Base-by-base conservation (phyloP, 1,284 basidiomycete species). In the Spongispora temasekensis region DNA sequence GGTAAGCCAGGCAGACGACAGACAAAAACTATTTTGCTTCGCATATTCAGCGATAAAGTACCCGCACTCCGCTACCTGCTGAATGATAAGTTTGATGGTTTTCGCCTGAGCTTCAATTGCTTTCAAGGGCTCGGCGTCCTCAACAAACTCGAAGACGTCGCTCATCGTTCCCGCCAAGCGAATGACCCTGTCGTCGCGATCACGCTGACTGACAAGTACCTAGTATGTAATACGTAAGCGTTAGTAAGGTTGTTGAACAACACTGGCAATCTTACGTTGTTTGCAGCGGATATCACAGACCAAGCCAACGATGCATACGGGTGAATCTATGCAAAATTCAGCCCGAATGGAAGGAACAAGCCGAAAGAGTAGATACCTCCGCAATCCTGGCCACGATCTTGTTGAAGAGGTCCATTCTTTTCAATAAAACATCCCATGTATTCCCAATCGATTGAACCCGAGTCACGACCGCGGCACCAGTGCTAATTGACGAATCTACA, bases 11-110 rank as follows among this genome's bases (percentile, higher is more conserved):
- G 25, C 3, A 21, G n/a, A 46, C 1, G 3, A 67, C 69, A 23
- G 1, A 68, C 69, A 69, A 13, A 71, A 70, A 7, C 12, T 64
- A 5, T 60, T 56, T 23, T 65, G 59, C 13, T 61, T 70, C n/a
- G 59, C 54, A 5, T 70, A 68, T 40, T 71, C 66, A 2, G 59
- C 12, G 15, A 71, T 69, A 37, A 71, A 71, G 37, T 71, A 65
- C 7, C 65, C 67, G 35, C 69, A 68, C 50, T 69, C 69, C n/a
- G 69, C 68, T 30, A 71, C 58, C 9, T 71, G 69, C 19, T 61
- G 64, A 25, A 70, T 34, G 10, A 68, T 21, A 53, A 50, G 25
- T 15, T 3, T 65, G 25, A 70, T 54, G 7, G 48, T n/a, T 10
- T 55, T 28, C 6, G 2, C 44, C 17, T 70, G 63, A 1, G 52